phyloP scores from a whole-genome alignment of 441 rosid genomes.

The Populus tomentosa region DNA sequence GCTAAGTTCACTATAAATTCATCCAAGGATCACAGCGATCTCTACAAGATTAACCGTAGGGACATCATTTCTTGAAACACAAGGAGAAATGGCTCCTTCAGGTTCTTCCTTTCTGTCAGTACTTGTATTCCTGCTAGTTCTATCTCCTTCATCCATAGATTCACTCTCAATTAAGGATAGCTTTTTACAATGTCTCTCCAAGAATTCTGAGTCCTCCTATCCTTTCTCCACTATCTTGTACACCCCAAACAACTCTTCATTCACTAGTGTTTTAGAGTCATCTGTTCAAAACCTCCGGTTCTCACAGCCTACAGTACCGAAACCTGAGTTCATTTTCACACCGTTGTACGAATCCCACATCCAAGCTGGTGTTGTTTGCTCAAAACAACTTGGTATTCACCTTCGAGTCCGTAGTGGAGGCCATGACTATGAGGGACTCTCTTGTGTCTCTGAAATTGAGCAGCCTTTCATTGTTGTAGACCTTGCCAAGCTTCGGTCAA shows the following conservation, averaged over 20 bases:
- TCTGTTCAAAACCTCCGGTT: conserved; percentile 61
- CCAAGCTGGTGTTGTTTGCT: conserved; percentile 54
- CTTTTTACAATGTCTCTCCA: neutral
- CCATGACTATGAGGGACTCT: conserved; percentile 27
- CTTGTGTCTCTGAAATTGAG: conserved; percentile 44
- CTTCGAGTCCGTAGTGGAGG: conserved; percentile 64
- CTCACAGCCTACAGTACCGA: conserved; percentile 38
- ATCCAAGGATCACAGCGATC: neutral
- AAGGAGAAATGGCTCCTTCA: neutral
- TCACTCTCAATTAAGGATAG: neutral
- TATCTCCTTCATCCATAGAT: neutral
- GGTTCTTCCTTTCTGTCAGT: neutral
- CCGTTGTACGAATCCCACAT: conserved; percentile 32
- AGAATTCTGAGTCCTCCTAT: neutral
- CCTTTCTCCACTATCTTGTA: neutral
- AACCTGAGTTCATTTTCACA: conserved; percentile 49
- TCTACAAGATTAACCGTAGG: neutral
- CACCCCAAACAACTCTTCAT: conserved; percentile 36
- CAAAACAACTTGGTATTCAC: conserved; percentile 43
- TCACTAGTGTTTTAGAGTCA: conserved; percentile 42
- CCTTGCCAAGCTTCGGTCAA: neutral
- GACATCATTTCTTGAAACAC: neutral
- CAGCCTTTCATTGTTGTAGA: conserved; percentile 22
- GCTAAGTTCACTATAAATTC: neutral
- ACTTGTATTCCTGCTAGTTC: neutral